Base-by-base conservation (phyloP, 2,329 filamentous ascomycete genomes). In the Fusarium palustre region DNA sequence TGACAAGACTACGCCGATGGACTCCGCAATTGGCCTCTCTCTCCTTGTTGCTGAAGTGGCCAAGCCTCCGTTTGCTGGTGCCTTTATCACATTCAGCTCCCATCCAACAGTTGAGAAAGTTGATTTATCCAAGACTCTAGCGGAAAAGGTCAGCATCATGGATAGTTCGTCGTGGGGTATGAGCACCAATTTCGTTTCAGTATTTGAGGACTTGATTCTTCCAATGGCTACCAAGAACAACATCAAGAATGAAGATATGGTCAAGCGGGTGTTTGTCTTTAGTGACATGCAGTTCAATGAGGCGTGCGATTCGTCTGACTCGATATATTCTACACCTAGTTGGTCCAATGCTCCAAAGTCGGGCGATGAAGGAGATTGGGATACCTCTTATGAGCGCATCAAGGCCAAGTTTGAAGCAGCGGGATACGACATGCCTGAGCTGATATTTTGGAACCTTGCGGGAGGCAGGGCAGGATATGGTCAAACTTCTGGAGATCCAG, bases 381-480 rank as follows among this genome's bases (percentile, higher is more conserved):
- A 72, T 5, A 83, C 82, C 0, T 84, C 83, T 4, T 87, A 82
- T 70, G 81, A 86, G 68, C 79, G 83, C 7, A 82, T 90, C 73
- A 77, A 83, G 72, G 63, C 62, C 22, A 75, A 77, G 41, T 89
- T 80, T 74, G 71, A 76, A 13, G 75, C 79, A 0, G 82, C 82
- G 4, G 87, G 87, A 0, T 89, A 89, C 68, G 82, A 87, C 58
- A 80, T 89, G 76, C 87, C 87, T 0, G 81, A 86, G 73, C 76
- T 90, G n/a, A 79, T 89, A 5, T 89, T 87, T 74, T 89, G 87
- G 87, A 88, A 88, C 69, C 78, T 89, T 20, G 85, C 85, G 1
- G 83, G 81, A 11, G 79, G 79, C 0, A 64, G 70, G n/a, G 68
- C 70, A 3, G 71, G 75, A 70, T 30, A 76, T 70, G 22, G 74